Evolutionary conservation across 176 grass and related monocot genomes (phyloP).

Genomic region (Paspalum notatum): DNA sequence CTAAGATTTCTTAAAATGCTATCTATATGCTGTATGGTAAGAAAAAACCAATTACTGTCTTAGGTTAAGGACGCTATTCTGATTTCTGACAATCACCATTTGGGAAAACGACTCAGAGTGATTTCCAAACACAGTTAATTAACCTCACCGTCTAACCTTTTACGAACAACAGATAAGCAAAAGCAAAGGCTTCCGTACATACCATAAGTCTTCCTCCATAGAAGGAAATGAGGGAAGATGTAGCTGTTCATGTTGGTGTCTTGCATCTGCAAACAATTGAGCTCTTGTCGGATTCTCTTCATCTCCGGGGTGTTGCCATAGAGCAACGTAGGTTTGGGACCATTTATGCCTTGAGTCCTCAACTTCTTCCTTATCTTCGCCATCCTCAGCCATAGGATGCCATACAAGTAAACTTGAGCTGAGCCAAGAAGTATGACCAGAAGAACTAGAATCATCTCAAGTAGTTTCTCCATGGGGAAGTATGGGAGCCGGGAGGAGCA

Average conservation of each 20-base stretch:
- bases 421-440: not conserved
- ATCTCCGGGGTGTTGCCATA: conserved; percentile 56
- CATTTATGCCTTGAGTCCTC: conserved; percentile 45
- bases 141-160: not conserved
- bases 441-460: conserved; percentile 5
- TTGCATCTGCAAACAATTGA: conserved; percentile 17
- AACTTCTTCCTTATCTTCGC: conserved; percentile 47
- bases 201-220: conserved; percentile 13
- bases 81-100: not conserved
- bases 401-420: conserved; percentile 11
- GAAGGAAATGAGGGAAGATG: conserved; percentile 21
- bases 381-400: conserved; percentile 12
- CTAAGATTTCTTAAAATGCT: not conserved
- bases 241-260: not conserved
- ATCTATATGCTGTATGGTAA: not conserved
- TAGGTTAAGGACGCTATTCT: not conserved
- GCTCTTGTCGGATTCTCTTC: conserved; percentile 49
- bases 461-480: conserved; percentile 15
- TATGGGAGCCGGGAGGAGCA: too few relatives aligned
- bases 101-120: not conserved
- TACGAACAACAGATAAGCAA: not conserved
- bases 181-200: not conserved
- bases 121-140: conserved; percentile 2
- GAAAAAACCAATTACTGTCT: not conserved
- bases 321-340: conserved; percentile 51